phyloP scores from a whole-genome alignment of 345 rosid species.

The Ceriops tagal region DNA sequence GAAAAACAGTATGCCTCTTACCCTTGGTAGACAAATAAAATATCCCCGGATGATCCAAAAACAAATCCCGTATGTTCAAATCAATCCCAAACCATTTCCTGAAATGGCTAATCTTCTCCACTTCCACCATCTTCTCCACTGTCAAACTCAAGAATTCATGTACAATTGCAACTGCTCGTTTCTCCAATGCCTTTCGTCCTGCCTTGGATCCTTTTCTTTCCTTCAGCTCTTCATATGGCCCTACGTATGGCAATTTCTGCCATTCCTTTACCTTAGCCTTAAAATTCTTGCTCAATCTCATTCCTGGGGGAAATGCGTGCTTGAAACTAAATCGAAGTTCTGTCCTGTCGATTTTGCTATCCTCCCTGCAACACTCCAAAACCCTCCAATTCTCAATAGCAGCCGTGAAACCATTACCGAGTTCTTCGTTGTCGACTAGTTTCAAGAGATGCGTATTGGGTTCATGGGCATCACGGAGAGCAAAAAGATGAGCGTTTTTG shows the following conservation, averaged over 20 bases:
- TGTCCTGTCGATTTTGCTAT: slow-evolving; percentile 41
- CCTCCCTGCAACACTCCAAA: slow-evolving; percentile 60
- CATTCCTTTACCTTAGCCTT: slow-evolving; percentile 75
- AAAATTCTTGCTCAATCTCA: slow-evolving; percentile 73
- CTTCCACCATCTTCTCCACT: slow-evolving; percentile 89
- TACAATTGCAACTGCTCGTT: slow-evolving; percentile 67
- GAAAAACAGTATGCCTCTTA: slow-evolving; percentile 73
- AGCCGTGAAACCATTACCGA: slow-evolving; percentile 32
- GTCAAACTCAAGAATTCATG: slow-evolving; percentile 83
- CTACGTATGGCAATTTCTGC: slow-evolving; percentile 67
- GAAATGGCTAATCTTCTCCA: slow-evolving; percentile 90
- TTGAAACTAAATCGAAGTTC: slow-evolving; percentile 57
- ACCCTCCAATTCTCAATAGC: slow-evolving; percentile 83
- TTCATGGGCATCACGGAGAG: slow-evolving; percentile 54
- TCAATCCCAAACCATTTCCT: slow-evolving; percentile 78
- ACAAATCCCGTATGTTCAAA: slow-evolving; percentile 75
- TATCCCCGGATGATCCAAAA: slow-evolving; percentile 88
- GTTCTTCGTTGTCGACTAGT: slow-evolving; percentile 41
- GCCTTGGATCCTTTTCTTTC: slow-evolving; percentile 48
- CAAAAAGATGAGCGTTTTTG: slow-evolving; percentile 48
- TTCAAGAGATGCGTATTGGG: slow-evolving; percentile 65
- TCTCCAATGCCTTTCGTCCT: slow-evolving; percentile 51
- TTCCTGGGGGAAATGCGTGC: slow-evolving; percentile 72
- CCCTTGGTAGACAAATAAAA: slow-evolving; percentile 84
- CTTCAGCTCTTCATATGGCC: slow-evolving; percentile 64